Base-by-base conservation (phyloP, 1,284 basidiomycete genomes). In the Ceratobasidium sp. region DNA sequence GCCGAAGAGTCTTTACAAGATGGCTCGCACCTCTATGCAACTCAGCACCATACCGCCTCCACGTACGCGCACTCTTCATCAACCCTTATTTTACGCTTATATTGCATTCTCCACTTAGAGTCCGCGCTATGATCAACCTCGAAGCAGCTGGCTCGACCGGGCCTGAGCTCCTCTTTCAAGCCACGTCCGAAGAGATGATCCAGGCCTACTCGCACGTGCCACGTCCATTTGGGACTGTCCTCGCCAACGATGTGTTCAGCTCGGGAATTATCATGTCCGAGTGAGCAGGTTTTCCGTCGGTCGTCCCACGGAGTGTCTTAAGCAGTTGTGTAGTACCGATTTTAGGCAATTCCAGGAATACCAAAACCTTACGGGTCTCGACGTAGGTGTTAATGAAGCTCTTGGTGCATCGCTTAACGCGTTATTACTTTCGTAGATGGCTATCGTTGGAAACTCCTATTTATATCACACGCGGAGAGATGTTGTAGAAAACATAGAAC, bases 1-100 rank as follows among this genome's bases (percentile, higher is more conserved):
- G 97, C 92, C 6, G 96, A 99, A 79, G 94, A 96, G 78, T 92
- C 90, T 0, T 81, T 96, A n/a, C 95, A 97, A 80, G 96, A 98
- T 78, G 96, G 92, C 0, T 96, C 94, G 0, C 96, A 99, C 80
- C 83, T 96, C 3, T 97, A 91, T 80, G 89, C 94, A 8, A 96
- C 93, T 0, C 92, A 95, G 77, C 93, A 96, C 78, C 86, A 87
- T 0, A 87, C 86, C 49, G 88, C 89, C 8, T 78, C 86, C 23
- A 91, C 87, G 92, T 91, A 73, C 76, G 87, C 82, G 42, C 46
- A 6, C 53, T 64, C 49, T 30, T 40, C 16, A 30, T 36, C 16
- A 46, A 64, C 63, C n/a, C 25, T 56, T 33, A 44, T 40, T 28
- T 18, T 72, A 6, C 18, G 9, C 14, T 36, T 30, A 54, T 2